phyloP scores from a whole-genome alignment of 257 asterid genomes.

The Przewalskia tangutica region DNA sequence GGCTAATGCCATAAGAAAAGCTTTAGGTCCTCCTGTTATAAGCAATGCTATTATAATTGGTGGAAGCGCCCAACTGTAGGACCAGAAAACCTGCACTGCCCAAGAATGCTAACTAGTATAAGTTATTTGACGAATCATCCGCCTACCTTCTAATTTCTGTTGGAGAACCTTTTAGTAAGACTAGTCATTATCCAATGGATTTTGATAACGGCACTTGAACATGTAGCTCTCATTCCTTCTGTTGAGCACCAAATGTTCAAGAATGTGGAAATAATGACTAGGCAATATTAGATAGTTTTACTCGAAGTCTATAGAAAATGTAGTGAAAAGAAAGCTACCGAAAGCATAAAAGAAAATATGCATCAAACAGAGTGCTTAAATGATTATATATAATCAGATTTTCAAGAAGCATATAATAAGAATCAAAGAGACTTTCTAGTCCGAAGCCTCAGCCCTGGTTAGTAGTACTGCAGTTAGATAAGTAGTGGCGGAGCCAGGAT shows the following conservation, averaged over 20 bases:
- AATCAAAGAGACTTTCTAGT: background rate
- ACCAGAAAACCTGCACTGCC: conserved; percentile 57
- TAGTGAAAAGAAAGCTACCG: background rate
- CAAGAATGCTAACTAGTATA: conserved; percentile 21
- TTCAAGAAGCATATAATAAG: background rate
- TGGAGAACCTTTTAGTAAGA: conserved; percentile 9
- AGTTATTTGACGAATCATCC: background rate
- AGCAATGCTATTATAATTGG: conserved; percentile 38
- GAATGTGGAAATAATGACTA: background rate
- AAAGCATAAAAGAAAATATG: background rate
- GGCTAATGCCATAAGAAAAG: conserved; percentile 69
- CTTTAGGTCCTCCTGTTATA: conserved; percentile 56
- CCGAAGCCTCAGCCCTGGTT: background rate
- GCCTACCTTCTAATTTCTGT: background rate
- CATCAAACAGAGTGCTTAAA: background rate
- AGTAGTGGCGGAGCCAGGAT: background rate
- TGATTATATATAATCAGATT: background rate
- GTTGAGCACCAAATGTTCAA: background rate
- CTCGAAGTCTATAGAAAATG: background rate
- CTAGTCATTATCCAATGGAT: background rate
- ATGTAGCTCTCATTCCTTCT: background rate
- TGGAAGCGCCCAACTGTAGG: conserved; percentile 66
- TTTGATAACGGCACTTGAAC: background rate
- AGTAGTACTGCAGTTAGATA: background rate
- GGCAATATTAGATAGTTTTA: background rate